Percentiles rank a stretch among this genome's conserved stretches.
These are phyloP conservation scores for Linum usitatissimum DNA, from an alignment of 345 rosid genomes.

Conservation along the genomic window DNA sequence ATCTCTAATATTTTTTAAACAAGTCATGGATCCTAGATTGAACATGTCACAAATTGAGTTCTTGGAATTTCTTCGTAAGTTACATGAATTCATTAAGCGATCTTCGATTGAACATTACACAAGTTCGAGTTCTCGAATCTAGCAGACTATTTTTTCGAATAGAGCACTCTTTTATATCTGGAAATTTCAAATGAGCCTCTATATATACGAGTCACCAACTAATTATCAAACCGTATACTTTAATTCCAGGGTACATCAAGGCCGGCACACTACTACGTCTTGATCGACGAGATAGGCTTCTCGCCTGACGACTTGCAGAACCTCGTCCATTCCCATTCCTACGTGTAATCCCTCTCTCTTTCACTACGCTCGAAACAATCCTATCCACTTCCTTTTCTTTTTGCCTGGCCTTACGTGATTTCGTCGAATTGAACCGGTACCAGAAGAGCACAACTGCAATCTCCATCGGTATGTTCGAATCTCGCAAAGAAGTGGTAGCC, in stretches of 20 bases:
- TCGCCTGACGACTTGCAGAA: conserved; percentile 21
- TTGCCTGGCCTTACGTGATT: not conserved
- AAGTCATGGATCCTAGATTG: too few relatives aligned
- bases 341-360: conserved; percentile 13
- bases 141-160: too few relatives aligned
- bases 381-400: not conserved
- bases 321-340: conserved; percentile 20
- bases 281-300: conserved; percentile 21
- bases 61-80: too few relatives aligned
- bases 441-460: conserved; percentile 21
- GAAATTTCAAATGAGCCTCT: too few relatives aligned
- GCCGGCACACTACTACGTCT: conserved; percentile 24
- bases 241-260: conserved; percentile 17
- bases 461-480: conserved; percentile 14
- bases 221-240: not conserved
- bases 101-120: too few relatives aligned
- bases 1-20: too few relatives aligned
- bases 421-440: conserved; percentile 10
- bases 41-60: too few relatives aligned
- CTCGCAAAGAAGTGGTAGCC: not conserved
- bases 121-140: too few relatives aligned
- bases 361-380: not conserved
- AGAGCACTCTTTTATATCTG: too few relatives aligned
- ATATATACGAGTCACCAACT: not conserved
- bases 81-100: too few relatives aligned